Base-by-base conservation (phyloP, 306 rosid genomes). In the Vigna nakashimae region DNA sequence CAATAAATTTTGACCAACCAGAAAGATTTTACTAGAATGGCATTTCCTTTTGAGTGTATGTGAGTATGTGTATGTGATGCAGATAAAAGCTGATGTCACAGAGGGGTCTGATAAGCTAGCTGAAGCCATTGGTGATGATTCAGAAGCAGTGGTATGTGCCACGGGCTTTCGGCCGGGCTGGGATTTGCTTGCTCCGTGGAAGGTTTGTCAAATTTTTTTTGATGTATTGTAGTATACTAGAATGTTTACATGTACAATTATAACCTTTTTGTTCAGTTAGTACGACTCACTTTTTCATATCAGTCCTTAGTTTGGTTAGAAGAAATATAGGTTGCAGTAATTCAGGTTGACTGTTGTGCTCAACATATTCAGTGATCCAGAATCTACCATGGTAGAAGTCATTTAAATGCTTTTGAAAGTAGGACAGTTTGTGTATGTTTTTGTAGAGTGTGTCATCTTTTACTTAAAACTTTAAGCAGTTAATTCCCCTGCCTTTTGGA, bases 81-180 rank as follows among this genome's bases (percentile, higher is more conserved):
- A 92, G 98, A 96, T 94, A 72, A 94, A 76, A 88, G 97, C 91
- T n/a, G 97, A 95, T 84, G 98, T 95, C n/a, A 92, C 98, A 1
- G 92, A 90, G 71, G 97, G 92, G 67, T 83, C 98, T 83, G 91
- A 84, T 2, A 92, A 87, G 93, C 85, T 95, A 17, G 97, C 91
- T 65, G 92, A 91, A 67, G 93, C 84, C 3, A 87, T 94, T 26
- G 97, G 93, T 9, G 83, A 88, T 75, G 98, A 91, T 84, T 83
- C 98, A 0, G 95, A 95, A 26, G 98, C 98, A 22, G 98, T 95
- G 7, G 82, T 95, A 49, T 95, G 98, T 9, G 96, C 98, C 10
- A 95, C 98, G 0, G 98, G 98, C 53, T 95, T 95, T 73, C 84
- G 90, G 50, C 94, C 83, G 4, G 92, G 97, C 20, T 92, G 98